Conservation (phyloP, 805 yeast species). For the Candida endomychidarum region DNA sequence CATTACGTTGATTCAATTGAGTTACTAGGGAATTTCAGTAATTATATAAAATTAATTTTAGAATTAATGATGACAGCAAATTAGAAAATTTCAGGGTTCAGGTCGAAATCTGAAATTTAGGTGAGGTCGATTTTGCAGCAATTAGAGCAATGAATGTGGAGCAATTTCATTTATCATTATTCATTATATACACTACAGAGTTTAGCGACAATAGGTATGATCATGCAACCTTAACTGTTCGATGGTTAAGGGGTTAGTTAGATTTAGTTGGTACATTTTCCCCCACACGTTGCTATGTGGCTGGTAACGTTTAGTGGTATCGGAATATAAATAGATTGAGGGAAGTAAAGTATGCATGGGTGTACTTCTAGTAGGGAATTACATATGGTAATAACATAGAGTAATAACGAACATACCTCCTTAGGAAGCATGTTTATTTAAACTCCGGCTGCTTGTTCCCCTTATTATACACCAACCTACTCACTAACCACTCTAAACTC, state of each 20-base stretch:
- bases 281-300: too few relatives aligned
- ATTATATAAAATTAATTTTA: slow-evolving; percentile 1
- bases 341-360: too few relatives aligned
- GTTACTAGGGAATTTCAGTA: background rate
- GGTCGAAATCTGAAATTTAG: slow-evolving; percentile 2
- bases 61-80: slow-evolving; percentile 6
- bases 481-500: slow-evolving; percentile 84
- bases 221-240: too few relatives aligned
- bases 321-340: too few relatives aligned
- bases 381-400: too few relatives aligned
- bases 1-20: background rate
- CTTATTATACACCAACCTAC: slow-evolving; percentile 69
- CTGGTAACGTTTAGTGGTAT: too few relatives aligned
- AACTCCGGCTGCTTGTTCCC: slow-evolving; percentile 58
- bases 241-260: too few relatives aligned
- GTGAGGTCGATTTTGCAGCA: slow-evolving; percentile 7
- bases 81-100: slow-evolving; percentile 6
- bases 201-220: too few relatives aligned
- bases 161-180: slow-evolving; percentile 1
- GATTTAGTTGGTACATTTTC: too few relatives aligned
- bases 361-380: too few relatives aligned
- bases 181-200: slow-evolving; percentile 6
- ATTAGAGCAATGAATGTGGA: slow-evolving; percentile 6
- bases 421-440: slow-evolving; percentile 23
- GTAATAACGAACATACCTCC: too few relatives aligned